Conservation (phyloP, 257 asterid genomes). For the Galeopsis tetrahit region DNA sequence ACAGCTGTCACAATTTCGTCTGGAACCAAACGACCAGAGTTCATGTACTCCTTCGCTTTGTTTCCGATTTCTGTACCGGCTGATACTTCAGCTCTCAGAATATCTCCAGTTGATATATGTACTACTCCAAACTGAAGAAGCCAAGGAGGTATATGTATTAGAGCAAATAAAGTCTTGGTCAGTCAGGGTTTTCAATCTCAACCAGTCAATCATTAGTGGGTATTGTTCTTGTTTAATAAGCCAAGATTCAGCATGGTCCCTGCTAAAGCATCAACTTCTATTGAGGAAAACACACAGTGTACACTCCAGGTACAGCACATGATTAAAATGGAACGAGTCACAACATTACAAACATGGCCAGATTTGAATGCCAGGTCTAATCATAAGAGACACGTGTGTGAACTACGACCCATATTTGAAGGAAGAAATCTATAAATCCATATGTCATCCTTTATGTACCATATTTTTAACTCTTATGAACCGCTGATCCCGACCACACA, state of each 20-base stretch:
- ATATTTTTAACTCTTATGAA: neutral
- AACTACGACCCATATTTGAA: neutral
- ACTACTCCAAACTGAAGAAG: conserved; percentile 85
- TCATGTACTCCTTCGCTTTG: conserved; percentile 89
- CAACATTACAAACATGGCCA: neutral
- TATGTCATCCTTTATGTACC: neutral
- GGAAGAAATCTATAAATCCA: too few species aligned
- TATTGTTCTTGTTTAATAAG: conserved; percentile 8
- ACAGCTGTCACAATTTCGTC: conserved; percentile 92
- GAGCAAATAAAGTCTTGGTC: conserved; percentile 3
- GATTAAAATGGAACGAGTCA: neutral
- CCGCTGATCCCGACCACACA: neutral
- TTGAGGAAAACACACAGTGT: neutral
- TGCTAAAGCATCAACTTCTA: neutral
- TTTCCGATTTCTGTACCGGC: conserved; percentile 86
- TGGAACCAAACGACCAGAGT: conserved; percentile 83
- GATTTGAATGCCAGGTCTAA: neutral
- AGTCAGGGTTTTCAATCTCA: neutral
- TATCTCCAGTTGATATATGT: conserved; percentile 94
- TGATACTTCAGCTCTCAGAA: conserved; percentile 89
- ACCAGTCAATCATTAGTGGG: conserved; percentile 6
- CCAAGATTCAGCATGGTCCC: neutral
- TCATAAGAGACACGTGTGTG: neutral
- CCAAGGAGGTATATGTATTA: conserved; percentile 25
- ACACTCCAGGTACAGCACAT: neutral